Evolutionary conservation across 805 yeast species (phyloP).

Genomic region (Candida krabiensis): DNA sequence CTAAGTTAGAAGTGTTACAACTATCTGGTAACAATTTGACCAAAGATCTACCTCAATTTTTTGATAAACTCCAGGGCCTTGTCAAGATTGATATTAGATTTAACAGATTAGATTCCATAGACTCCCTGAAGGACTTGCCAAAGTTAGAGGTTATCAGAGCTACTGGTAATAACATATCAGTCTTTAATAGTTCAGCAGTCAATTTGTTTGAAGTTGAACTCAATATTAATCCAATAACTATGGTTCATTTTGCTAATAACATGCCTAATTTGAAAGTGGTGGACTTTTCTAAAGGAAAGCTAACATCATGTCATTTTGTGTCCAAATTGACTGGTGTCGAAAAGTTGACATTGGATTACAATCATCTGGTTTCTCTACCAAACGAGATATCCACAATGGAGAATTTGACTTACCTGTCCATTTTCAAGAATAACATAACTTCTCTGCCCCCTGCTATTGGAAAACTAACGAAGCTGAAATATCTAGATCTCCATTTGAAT

Average conservation of each 20-base stretch:
- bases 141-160: conserved; percentile 70
- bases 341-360: conserved; percentile 73
- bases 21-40: conserved; percentile 70
- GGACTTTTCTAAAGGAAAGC: conserved; percentile 78
- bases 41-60: conserved; percentile 50
- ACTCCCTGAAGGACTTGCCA: conserved; percentile 55
- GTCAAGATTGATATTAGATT: conserved; percentile 76
- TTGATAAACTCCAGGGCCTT: conserved; percentile 54
- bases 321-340: conserved; percentile 64
- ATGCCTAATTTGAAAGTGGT: conserved; percentile 66
- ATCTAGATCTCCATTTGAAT: conserved; percentile 80
- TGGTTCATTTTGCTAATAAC: conserved; percentile 51
- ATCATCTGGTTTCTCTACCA: conserved; percentile 79
- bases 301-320: conserved; percentile 73
- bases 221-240: conserved; percentile 83
- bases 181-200: conserved; percentile 61
- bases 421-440: conserved; percentile 72
- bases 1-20: conserved; percentile 64
- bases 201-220: conserved; percentile 68
- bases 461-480: conserved; percentile 54
- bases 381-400: conserved; percentile 58
- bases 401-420: conserved; percentile 64
- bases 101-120: conserved; percentile 58
- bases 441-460: conserved; percentile 68
- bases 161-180: conserved; percentile 73